Base-by-base conservation (phyloP, 768 basidiomycete species). In the Cubamyces sp. region DNA sequence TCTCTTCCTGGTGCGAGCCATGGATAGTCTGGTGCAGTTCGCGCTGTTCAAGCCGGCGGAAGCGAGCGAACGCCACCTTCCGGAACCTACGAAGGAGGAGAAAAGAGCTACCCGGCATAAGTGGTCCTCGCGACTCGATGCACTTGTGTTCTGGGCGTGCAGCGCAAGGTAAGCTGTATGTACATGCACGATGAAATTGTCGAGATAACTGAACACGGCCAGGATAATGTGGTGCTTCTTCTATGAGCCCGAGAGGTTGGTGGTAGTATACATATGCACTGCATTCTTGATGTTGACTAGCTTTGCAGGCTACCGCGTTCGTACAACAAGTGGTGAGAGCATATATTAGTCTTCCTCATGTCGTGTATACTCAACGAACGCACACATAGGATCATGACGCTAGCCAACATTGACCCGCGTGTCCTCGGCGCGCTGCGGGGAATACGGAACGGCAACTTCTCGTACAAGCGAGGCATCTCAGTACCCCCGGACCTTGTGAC, bases 191-290 rank as follows among this genome's bases (percentile, higher is more conserved):
- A 40, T 1, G 15, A 3, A 15, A 6, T 1, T 25, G 2, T 14
- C 16, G 9, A 16, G 34, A 1, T 5, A 51, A 19, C 40, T 46
- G 49, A 59, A 34, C 8, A 34, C 41, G 61, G 25, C 45, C 70
- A 92, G 91, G 69, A 91, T 92, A 56, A 92, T 92, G 90, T 92
- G 91, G 91, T 92, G 91, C 67, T 93, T 90, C 73, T 87, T 91
- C 71, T 92, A 93, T 67, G 79, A 87, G 68, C 90, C 91, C 4
- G 77, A 83, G 64, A 84, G 87, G 89, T 91, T 23, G 69, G 51
- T 68, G 64, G 16, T 28, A 21, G 39, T 40, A 19, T 49, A 49
- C 40, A 18, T 34, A 9, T 30, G 28, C 21, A 53, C 15, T 50
- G 9, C 23, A 16, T 3, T 41, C 41, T 15, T 28, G 16, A 15